A percentile compares a stretch with the other conserved stretches of the same genome.
These are phyloP conservation scores for Talaromyces pinophilus DNA, from an alignment of 2,329 filamentous ascomycete genomes.

Conservation along the genomic window DNA sequence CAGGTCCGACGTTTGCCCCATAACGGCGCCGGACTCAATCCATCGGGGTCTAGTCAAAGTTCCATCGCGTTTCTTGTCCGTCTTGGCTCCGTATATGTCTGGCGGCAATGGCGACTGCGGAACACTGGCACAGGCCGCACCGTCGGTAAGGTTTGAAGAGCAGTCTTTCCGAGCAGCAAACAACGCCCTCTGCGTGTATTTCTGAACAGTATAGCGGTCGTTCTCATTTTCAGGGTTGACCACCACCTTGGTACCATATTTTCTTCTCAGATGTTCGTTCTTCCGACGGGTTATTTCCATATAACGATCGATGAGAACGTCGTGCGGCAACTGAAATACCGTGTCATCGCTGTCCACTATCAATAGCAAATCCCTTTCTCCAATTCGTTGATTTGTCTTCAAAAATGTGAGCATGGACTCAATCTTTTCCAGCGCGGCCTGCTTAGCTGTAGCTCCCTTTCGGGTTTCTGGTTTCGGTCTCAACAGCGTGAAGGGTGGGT, in stretches of 20 bases:
- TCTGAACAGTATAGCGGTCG: slow-evolving; percentile 35
- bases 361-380: slow-evolving; percentile 62
- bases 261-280: slow-evolving; percentile 54
- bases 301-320: slow-evolving; percentile 64
- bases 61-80: slow-evolving; percentile 41
- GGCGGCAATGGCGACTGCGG: slow-evolving; percentile 54
- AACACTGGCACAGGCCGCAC: slow-evolving; percentile 55
- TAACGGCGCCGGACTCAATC: slow-evolving; percentile 52
- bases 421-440: slow-evolving; percentile 50
- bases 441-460: slow-evolving; percentile 36
- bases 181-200: slow-evolving; percentile 56
- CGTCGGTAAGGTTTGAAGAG: slow-evolving; percentile 43
- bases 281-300: slow-evolving; percentile 56
- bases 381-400: slow-evolving; percentile 49
- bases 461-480: slow-evolving; percentile 41
- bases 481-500: slow-evolving; percentile 59
- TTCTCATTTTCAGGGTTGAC: slow-evolving; percentile 26
- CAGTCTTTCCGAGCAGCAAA: slow-evolving; percentile 60
- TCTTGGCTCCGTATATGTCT: slow-evolving; percentile 52
- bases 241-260: slow-evolving; percentile 48
- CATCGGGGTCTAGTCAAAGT: slow-evolving; percentile 50
- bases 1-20: slow-evolving; percentile 55
- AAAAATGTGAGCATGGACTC: slow-evolving; percentile 52
- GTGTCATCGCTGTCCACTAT: slow-evolving; percentile 65
- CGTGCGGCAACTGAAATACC: slow-evolving; percentile 65